Evolutionary conservation across 495 filamentous ascomycete species (phyloP), one percentile per base, ranked within the genome.

Genomic region (Chaetomium cochliodes): DNA sequence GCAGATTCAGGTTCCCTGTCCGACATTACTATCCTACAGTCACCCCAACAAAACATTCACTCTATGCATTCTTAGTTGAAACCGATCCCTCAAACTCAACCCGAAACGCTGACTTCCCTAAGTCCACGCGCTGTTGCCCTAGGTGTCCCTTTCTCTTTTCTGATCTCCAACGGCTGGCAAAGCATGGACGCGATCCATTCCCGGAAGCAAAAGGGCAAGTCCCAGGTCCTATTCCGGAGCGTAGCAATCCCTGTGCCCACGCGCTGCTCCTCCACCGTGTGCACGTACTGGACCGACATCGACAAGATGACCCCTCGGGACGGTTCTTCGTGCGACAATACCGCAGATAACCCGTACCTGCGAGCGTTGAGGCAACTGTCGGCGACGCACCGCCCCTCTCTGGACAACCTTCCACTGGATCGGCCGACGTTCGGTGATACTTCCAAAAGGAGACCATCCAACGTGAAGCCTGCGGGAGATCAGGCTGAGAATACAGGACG

Each of bases 151-250:
- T 37, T 12, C 33, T 37, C 33, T 37, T 8, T 37, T 12, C 33
- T 1, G 33, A 1, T 37, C 9, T 37, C 33, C 33, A 1, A 37
- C 8, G 1, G 11, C 6, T 30, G 28, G 6, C 28, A 30, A 13
- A 56, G 20, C 12, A 69, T 65, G 67, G 63, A 65, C 20, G 55
- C 59, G 39, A 60, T 60, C 30, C 62, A 60, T 18, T 26, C 47
- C 18, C 54, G 58, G 2, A 62, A 63, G 57, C 41, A 23, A 23
- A 11, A 23, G 26, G 41, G 33, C 20, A 26, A 57, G 22, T 33
- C 42, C 7, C 26, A 44, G 22, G 49, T 49, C 9, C 22, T 37
- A 2, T 37, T 18, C n/a, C 5, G 6, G 47, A 61, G 22, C 57
- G 22, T 12, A 23, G 26, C 13, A 23, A 20, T 44, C 13, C 39